Percentiles rank a stretch among this genome's conserved stretches.
phyloP scores from a whole-genome alignment of 805 yeast genomes.

The Vanderwaltozyma polyspora region DNA sequence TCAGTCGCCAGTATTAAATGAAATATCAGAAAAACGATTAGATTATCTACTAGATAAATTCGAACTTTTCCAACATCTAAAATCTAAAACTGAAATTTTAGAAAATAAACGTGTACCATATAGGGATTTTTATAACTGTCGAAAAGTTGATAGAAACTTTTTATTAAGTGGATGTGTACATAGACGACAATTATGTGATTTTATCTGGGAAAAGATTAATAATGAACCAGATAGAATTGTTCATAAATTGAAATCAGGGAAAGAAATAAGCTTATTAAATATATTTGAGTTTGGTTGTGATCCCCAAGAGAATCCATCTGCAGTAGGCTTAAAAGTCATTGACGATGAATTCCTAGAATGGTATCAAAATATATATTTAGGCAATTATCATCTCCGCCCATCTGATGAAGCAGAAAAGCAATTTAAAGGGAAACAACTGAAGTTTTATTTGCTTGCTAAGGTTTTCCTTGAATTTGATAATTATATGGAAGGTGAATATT shows the following conservation, averaged over 20 bases:
- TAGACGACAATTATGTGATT: conserved; percentile 25
- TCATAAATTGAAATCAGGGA: conserved; percentile 15
- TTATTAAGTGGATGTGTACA: conserved; percentile 21
- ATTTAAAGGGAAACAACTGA: conserved; percentile 16
- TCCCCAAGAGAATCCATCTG: conserved; percentile 7
- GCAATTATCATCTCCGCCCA: conserved; percentile 16
- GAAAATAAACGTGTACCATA: conserved; percentile 31
- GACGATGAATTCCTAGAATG: conserved; percentile 21
- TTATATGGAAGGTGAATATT: conserved; percentile 29
- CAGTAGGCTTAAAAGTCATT: conserved; percentile 23
- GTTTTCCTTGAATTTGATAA: conserved; percentile 30
- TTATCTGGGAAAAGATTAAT: conserved; percentile 29
- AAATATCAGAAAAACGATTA: conserved; percentile 20
- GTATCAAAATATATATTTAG: conserved; percentile 17
- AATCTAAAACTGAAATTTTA: conserved; percentile 27
- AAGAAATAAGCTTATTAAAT: conserved; percentile 13
- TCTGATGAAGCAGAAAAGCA: conserved; percentile 8
- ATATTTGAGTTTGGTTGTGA: conserved; percentile 11
- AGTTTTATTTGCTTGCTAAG: conserved; percentile 23
- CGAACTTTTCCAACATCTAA: conserved; percentile 27
- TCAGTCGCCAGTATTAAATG: conserved; percentile 10
- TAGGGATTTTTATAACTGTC: conserved; percentile 75
- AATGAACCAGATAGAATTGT: conserved; percentile 29
- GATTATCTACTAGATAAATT: conserved; percentile 27
- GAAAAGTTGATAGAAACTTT: conserved; percentile 63